Conservation (phyloP, 2,329 filamentous ascomycete genomes). For the Fusarium beomiforme region DNA sequence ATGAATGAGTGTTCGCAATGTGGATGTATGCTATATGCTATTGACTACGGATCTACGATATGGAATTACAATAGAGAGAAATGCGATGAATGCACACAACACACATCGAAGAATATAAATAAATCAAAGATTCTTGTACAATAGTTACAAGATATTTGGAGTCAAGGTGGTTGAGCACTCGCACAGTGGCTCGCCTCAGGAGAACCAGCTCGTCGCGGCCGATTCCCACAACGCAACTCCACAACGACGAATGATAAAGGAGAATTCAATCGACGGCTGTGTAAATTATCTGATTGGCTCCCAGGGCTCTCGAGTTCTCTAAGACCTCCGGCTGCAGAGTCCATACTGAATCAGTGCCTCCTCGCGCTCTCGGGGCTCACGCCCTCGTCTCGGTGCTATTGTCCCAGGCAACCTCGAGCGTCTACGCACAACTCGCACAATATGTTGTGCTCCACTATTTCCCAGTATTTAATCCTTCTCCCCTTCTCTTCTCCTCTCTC, state of each 20-base stretch:
- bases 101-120: accelerated
- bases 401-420: not conserved
- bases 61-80: not conserved
- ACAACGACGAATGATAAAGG: not conserved
- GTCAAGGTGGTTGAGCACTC: not conserved
- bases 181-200: slow-evolving; percentile 7
- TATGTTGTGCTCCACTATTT: not conserved
- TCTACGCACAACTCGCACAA: not conserved
- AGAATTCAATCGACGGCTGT: not conserved
- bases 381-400: not conserved
- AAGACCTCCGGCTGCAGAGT: not conserved
- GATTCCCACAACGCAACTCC: not conserved
- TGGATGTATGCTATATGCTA: not conserved
- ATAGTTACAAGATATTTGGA: not conserved
- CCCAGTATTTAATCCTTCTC: not conserved
- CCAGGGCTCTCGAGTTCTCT: not conserved
- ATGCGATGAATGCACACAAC: accelerated
- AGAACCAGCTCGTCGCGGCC: not conserved
- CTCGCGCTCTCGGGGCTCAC: not conserved
- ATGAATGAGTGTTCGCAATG: not conserved
- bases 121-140: accelerated
- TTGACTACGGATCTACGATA: not conserved
- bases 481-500: not conserved
- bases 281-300: not conserved
- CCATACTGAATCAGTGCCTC: not conserved